Conservation (phyloP, 306 rosid genomes). For the Acacia confusa region DNA sequence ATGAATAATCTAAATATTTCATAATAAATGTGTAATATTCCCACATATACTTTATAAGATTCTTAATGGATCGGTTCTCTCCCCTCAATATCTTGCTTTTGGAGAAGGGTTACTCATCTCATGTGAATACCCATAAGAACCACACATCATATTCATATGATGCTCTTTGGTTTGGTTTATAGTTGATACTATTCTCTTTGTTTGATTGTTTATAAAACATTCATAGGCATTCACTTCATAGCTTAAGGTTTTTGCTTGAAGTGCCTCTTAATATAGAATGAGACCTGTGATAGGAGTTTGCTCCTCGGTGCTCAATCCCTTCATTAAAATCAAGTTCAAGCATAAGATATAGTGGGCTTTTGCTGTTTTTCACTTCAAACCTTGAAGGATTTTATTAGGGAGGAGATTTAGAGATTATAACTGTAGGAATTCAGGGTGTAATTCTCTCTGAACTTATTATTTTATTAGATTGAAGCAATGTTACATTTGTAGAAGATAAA, state of each 20-base stretch:
- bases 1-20: too few relatives aligned
- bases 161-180: neutral
- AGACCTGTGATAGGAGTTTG: neutral
- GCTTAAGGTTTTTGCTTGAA: neutral
- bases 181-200: neutral
- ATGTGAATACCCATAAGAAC: neutral
- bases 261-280: neutral
- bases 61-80: neutral
- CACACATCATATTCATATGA: neutral
- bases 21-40: too few relatives aligned
- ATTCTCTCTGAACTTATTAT: neutral
- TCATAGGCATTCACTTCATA: neutral
- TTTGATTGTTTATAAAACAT: neutral
- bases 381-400: neutral
- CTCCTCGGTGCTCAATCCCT: neutral
- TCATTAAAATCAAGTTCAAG: neutral
- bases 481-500: neutral
- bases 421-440: neutral
- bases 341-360: neutral
- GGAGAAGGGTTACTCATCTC: neutral
- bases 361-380: neutral
- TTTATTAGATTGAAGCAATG: neutral
- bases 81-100: neutral
- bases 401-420: neutral
- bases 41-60: neutral